Evolutionary conservation across 805 yeast species (phyloP).

Genomic region (Yamadazyma sp.): DNA sequence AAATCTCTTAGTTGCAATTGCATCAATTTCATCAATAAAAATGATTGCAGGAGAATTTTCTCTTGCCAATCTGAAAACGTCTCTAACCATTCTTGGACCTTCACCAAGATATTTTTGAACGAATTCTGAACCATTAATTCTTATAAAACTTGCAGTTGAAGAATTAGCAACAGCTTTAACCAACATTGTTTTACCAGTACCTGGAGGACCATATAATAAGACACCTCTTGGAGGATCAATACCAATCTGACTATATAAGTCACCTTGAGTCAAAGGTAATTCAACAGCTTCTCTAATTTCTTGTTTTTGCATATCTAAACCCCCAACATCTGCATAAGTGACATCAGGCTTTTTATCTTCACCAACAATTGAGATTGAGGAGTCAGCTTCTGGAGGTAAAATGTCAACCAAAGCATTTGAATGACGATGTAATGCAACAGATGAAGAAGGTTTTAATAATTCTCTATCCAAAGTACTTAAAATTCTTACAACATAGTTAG

Average conservation of each 20-base stretch:
- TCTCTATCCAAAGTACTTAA: conserved; percentile 94
- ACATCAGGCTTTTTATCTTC: conserved; percentile 91
- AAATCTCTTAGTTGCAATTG: conserved; percentile 97
- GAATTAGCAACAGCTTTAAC: conserved; percentile 98
- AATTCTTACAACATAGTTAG: conserved; percentile 93
- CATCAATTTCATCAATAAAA: conserved; percentile 97
- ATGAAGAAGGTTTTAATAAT: conserved; percentile 87
- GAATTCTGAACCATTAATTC: conserved; percentile 97
- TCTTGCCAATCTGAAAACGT: conserved; percentile 93
- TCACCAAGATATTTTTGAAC: conserved; percentile 98
- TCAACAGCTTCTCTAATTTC: conserved; percentile 99
- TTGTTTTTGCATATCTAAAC: conserved; percentile 98
- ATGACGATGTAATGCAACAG: conserved; percentile 97
- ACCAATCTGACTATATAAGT: conserved; percentile 94
- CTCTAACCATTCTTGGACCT: conserved; percentile 99
- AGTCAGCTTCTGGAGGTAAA: conserved; percentile 97
- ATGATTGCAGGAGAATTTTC: conserved; percentile 97
- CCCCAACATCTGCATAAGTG: conserved; percentile 97
- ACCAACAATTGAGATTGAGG: conserved; percentile 90
- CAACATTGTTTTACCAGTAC: conserved; percentile 98
- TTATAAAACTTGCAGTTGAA: conserved; percentile 91
- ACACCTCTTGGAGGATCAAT: conserved; percentile 99
- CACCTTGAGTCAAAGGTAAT: conserved; percentile 92
- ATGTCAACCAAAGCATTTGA: conserved; percentile 97
- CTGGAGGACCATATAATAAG: conserved; percentile 97